Base-by-base conservation (phyloP, 176 grass and related monocot species). In the Bothriochloa decipiens region DNA sequence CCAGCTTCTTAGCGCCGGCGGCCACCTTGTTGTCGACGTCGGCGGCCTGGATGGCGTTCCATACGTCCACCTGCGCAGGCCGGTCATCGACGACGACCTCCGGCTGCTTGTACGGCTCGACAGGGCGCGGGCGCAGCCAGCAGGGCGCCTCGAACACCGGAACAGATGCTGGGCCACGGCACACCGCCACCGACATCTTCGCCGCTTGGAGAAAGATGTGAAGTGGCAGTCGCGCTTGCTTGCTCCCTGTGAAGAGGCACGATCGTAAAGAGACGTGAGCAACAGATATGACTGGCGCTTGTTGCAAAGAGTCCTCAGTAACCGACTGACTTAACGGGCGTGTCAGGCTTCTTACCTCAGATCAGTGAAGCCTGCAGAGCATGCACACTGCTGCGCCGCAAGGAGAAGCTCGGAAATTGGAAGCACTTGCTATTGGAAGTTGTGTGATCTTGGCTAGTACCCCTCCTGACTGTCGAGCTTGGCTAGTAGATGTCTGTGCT, bases 131-230 rank as follows among this genome's bases (percentile, higher is more conserved):
- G 36, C 28, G 57, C 64, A 63, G 35, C 86, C 89, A 89, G 41
- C 41, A 6, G 13, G 83, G 68, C 4, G 62, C 46, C 58, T 91
- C 68, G 80, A 89, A 86, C 27, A 74, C 68, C 78, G 81, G 80
- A 11, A 86, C 25, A 27, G 76, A 33, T 3, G 76, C 41, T 3
- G 83, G 73, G 25, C 80, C 82, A 58, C 79, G 84, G 81, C 76
- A 85, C 73, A 91, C 89, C 40, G 77, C 84, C 69, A 85, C 89
- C 72, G 92, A 91, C 92, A 94, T 94, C 87, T 76, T 90, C 65
- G 79, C 69, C 68, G 80, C 10, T 33, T 27, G 60, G 61, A 79
- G 83, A 33, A 60, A 75, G 62, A 70, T 29, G 73, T 62, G 86
- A 65, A 85, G 76, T 65, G 82, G 81, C 70, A 68, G 35, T 76